Conservation (phyloP, 169 alveolate species). For the Eimeria zaria region DNA sequence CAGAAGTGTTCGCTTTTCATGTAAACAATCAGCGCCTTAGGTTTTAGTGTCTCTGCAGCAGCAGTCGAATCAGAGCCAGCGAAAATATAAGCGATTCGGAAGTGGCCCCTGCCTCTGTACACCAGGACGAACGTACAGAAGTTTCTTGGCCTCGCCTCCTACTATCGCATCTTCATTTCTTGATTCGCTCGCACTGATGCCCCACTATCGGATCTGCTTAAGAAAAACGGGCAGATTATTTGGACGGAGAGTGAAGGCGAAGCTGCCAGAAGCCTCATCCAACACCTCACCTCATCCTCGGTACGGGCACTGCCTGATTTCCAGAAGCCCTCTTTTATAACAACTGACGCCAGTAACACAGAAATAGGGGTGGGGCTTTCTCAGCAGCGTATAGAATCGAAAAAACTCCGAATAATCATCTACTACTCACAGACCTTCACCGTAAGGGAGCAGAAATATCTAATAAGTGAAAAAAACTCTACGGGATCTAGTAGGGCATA, state of each 20-base stretch:
- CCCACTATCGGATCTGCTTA: no score
- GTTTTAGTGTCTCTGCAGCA: neutral
- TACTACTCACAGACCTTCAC: neutral
- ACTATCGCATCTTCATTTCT: neutral
- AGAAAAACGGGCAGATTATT: no score
- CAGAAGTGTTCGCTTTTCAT: neutral
- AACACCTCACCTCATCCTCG: no score
- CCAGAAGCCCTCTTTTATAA: no score
- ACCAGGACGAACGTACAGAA: neutral
- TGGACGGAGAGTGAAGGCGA: no score
- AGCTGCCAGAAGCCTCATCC: no score
- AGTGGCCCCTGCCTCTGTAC: neutral
- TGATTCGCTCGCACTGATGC: neutral
- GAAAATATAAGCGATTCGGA: neutral
- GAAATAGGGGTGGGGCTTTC: no score
- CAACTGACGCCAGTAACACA: no score
- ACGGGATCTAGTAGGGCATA: no score
- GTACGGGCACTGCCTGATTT: no score
- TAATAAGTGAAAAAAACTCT: no score
- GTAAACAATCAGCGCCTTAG: neutral
- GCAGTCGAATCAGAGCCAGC: neutral
- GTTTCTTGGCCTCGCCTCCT: neutral
- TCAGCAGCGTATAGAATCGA: neutral
- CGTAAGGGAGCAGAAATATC: neutral
- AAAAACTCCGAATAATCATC: neutral